A percentile compares a stretch with the other conserved stretches of the same genome.
Evolutionary conservation across 106 monocot genomes (phyloP).

Genomic region (Dioscorea dumetorum): DNA sequence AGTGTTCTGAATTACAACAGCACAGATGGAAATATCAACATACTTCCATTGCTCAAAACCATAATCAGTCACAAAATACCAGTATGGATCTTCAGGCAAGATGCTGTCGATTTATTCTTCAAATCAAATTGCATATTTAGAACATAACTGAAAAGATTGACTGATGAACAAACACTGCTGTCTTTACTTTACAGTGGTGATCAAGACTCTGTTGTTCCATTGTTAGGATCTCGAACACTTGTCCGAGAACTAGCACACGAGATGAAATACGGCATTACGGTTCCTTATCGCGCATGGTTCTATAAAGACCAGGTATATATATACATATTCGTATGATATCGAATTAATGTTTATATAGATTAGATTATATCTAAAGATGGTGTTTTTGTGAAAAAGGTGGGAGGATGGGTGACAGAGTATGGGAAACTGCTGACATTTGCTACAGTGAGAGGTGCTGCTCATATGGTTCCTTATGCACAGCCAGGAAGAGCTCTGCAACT

Average conservation of each 20-base stretch:
- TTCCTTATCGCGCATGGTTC: conserved; percentile 85
- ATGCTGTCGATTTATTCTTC: not conserved
- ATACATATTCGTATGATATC: no score
- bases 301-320: conserved; percentile 76
- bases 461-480: conserved; percentile 84
- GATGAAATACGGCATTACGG: conserved; percentile 38
- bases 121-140: not conserved
- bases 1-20: conserved; percentile 60
- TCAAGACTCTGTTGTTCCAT: conserved; percentile 91
- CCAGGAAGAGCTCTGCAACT: conserved; percentile 67
- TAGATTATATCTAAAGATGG: not conserved
- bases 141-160: not conserved
- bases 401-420: conserved; percentile 79
- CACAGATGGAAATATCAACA: conserved; percentile 52
- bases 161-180: not conserved
- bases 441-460: conserved; percentile 81
- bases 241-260: conserved; percentile 76
- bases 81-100: conserved; percentile 76
- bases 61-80: conserved; percentile 51
- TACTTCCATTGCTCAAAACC: conserved; percentile 55
- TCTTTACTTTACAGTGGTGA: conserved; percentile 55
- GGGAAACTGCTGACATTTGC: conserved; percentile 82
- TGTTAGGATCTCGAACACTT: conserved; percentile 72
- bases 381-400: conserved; percentile 34
- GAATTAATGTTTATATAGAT: not conserved